These are phyloP conservation scores for Nannochloropsis gaditana DNA, from an alignment of 108 stramenopile species.

Conservation along the genomic window DNA sequence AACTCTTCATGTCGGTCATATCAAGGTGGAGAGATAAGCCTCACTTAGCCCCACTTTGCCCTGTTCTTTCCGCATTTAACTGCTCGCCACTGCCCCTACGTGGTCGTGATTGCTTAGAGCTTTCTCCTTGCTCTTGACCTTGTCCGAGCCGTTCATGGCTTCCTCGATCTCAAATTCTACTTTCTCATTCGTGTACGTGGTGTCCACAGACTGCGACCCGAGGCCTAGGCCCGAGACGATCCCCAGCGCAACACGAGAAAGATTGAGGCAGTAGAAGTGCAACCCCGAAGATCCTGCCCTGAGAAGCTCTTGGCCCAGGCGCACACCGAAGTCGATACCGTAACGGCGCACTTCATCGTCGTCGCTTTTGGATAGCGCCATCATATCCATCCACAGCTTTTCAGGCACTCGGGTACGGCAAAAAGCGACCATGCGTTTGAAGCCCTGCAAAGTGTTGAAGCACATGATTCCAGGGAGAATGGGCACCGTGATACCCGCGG, in stretches of 20 bases:
- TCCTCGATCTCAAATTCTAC: not conserved
- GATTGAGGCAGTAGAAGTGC: conserved; percentile 31
- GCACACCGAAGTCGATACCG: conserved; percentile 23
- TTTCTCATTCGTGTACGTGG: not conserved
- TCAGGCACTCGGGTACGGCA: conserved; percentile 96
- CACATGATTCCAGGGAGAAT: conserved; percentile 98
- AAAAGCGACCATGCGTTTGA: conserved; percentile 93
- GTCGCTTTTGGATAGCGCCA: conserved; percentile 15
- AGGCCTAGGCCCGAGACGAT: conserved; percentile 24
- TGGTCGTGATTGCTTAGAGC: not conserved
- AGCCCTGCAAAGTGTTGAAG: conserved; percentile 91
- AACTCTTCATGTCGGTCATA: too few relatives aligned
- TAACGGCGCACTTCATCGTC: not conserved
- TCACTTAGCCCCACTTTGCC: not conserved
- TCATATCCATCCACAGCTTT: conserved; percentile 55
- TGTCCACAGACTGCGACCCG: not conserved
- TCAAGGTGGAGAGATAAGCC: too few relatives aligned
- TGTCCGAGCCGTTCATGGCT: not conserved
- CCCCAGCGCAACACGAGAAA: conserved; percentile 14
- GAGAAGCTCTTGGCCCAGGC: conserved; percentile 20
- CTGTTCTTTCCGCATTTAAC: not conserved
- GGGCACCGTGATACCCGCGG: conserved; percentile 77
- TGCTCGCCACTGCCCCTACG: not conserved
- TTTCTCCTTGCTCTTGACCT: not conserved
- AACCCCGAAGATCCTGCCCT: conserved; percentile 14